A percentile compares a stretch with the other conserved stretches of the same genome.
phyloP scores from a whole-genome alignment of 176 grass and related monocot species.

The Phoenix dactylifera region DNA sequence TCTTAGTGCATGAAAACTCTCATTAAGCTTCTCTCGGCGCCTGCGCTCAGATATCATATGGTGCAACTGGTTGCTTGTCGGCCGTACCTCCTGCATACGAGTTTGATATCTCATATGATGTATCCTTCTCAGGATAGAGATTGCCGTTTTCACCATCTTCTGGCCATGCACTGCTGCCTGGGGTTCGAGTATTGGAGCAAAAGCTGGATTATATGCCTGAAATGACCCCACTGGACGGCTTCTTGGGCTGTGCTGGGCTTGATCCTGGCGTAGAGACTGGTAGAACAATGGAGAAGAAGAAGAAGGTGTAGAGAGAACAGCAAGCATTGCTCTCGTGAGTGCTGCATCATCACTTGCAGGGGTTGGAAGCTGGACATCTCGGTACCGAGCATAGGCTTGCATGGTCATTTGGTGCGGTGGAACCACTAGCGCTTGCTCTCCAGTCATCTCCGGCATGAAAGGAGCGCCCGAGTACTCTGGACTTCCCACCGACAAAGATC shows the following conservation, averaged over 20 bases:
- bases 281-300: background rate
- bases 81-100: background rate
- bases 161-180: background rate
- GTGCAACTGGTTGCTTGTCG: background rate
- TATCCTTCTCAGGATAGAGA: background rate
- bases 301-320: background rate
- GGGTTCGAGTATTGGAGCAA: background rate
- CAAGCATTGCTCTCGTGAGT: conserved; percentile 5
- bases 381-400: background rate
- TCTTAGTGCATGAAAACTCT: conserved; percentile 66
- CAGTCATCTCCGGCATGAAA: background rate
- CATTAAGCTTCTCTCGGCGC: conserved; percentile 80
- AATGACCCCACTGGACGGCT: background rate
- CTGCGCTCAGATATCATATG: conserved; percentile 3
- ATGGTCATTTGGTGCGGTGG: background rate
- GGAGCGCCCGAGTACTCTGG: background rate
- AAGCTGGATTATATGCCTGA: background rate
- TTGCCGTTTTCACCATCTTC: conserved; percentile 2
- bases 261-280: background rate
- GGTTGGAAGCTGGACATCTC: background rate
- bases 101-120: background rate
- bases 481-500: background rate
- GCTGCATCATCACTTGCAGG: background rate
- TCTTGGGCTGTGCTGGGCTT: background rate
- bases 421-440: background rate